phyloP scores from a whole-genome alignment of 148 eudicot genomes.

The Vaccinium corymbosum region DNA sequence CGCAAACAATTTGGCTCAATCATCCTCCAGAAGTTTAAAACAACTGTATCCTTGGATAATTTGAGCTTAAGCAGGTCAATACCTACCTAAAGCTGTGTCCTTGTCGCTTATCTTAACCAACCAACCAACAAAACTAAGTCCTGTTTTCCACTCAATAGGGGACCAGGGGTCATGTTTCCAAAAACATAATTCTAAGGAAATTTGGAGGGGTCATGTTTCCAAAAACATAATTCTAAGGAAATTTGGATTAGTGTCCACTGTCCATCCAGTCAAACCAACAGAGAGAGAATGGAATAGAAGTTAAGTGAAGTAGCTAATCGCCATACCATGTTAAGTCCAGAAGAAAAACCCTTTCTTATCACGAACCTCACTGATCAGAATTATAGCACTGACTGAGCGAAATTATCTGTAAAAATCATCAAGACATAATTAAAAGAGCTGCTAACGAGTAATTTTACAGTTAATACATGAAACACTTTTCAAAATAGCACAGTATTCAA shows the following conservation, averaged over 20 bases:
- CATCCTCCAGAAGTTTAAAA: background rate
- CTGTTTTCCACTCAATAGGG: conserved; percentile 2
- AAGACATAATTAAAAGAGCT: background rate
- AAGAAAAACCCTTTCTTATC: background rate
- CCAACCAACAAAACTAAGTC: background rate
- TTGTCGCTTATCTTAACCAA: background rate
- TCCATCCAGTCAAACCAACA: conserved; percentile 6
- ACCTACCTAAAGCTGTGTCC: background rate
- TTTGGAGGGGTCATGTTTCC: conserved; percentile 4
- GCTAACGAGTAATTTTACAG: background rate
- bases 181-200: background rate
- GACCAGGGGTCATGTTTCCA: background rate
- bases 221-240: background rate
- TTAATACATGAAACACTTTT: background rate
- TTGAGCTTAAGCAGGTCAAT: conserved; percentile 12
- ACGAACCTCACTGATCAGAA: conserved; percentile 8
- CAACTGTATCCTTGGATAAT: background rate
- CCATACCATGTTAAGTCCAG: conserved; percentile 16
- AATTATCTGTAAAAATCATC: conserved; percentile 15
- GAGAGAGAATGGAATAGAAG: background rate
- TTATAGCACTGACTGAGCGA: background rate
- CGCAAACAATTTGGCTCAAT: background rate
- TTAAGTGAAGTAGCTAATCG: background rate
- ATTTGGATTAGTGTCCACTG: conserved; percentile 7
- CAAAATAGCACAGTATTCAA: background rate